Evolutionary conservation across 2,329 filamentous ascomycete species (phyloP), one percentile per base, ranked within the genome.

Genomic region (Helotiales sp.): DNA sequence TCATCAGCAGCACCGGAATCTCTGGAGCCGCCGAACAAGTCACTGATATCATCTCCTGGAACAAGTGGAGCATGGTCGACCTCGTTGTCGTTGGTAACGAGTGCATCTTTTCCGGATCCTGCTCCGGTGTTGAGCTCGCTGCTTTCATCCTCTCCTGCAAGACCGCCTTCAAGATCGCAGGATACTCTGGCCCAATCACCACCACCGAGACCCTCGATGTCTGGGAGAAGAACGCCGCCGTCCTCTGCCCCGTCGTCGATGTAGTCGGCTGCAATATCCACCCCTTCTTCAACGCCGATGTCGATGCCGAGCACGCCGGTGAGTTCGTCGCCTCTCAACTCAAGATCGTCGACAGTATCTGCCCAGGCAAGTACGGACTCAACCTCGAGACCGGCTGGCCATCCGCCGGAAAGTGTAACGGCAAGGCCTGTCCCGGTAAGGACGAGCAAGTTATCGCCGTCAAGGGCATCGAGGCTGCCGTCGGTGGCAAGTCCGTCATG

Each of bases 331-430:
- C 84, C 72, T 77, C 84, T 74, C 89, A 97, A 85, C 87, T 97
- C 71, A 82, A 87, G 55, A 84, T 92, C 71, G 89, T 97, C 70
- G 82, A 88, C 78, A 78, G 79, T 54, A 82, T 93, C 74, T 98
- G 95, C 87, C 78, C 83, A 47, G 86, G 86, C 78, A 91, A 91
- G 84, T 82, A 87, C 43, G 90, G 89, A 72, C 88, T 93, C 84
- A 93, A 95, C 82, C 85, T 96, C 74, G 95, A 98, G 89, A 92
- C 91, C 65, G 95, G 95, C 76, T 98, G 94, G 93, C 95, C 95
- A 71, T 89, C 83, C 63, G 72, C 78, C 7, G 94, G 94, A 77
- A 75, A 79, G 32, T 80, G 87, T 82, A 95, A 96, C 81, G 93
- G 92, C 68, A 77, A 77, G 22, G 93, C 93, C 66, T 83, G 92